Percentiles rank a stretch among this genome's conserved stretches.
Conservation (phyloP, 2,329 filamentous ascomycete species). For the Ophiocordyceps unilateralis region DNA sequence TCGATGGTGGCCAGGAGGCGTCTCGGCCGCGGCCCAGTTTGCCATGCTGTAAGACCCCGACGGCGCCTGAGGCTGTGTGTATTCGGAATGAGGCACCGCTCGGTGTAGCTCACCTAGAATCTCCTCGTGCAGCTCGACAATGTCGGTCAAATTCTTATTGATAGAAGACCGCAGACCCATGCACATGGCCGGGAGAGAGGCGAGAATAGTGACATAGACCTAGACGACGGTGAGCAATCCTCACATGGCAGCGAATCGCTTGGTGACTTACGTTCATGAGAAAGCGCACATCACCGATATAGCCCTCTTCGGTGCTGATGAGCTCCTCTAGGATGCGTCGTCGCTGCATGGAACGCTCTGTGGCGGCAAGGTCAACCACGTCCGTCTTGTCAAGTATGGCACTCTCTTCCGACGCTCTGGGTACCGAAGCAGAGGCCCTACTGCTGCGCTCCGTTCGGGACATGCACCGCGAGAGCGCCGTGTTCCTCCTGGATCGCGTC, state of each 20-base stretch:
- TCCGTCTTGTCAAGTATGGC: conserved; percentile 37
- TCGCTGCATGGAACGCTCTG: conserved; percentile 55
- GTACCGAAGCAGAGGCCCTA: conserved; percentile 38
- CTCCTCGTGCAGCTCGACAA: conserved; percentile 69
- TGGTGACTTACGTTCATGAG: conserved; percentile 54
- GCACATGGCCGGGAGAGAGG: conserved; percentile 51
- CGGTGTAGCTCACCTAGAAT: conserved; percentile 59
- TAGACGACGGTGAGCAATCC: conserved; percentile 16
- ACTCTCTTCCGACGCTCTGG: conserved; percentile 50
- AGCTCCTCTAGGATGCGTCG: conserved; percentile 73
- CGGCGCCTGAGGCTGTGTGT: conserved; percentile 31
- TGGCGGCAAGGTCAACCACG: conserved; percentile 48
- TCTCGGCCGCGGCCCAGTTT: neutral
- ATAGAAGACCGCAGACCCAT: conserved; percentile 51
- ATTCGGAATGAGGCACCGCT: conserved; percentile 51
- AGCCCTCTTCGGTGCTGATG: conserved; percentile 71
- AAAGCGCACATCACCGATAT: conserved; percentile 74
- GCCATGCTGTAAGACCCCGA: conserved; percentile 3
- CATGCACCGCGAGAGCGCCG: conserved; percentile 31
- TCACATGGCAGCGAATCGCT: no score
- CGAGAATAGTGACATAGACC: conserved; percentile 61
- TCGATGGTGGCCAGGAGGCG: conserved; percentile 21
- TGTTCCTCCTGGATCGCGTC: conserved; percentile 38
- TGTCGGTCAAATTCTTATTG: conserved; percentile 61
- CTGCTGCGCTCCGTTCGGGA: conserved; percentile 46